Evolutionary conservation across 1,139 yeast species (phyloP), one percentile per base, ranked within the genome.

Genomic region (Sugiyamaella grinbergsii): DNA sequence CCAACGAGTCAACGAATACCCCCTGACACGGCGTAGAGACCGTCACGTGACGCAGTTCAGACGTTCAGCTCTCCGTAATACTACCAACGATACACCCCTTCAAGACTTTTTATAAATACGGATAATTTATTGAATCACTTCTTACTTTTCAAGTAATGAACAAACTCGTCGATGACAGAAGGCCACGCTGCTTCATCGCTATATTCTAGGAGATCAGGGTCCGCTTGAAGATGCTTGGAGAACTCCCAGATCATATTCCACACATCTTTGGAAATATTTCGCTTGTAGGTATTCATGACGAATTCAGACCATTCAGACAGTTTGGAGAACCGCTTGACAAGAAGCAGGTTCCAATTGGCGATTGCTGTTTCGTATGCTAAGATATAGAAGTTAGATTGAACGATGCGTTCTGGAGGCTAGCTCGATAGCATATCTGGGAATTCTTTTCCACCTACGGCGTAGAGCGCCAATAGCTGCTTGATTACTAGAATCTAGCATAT

Each of bases 101-200:
- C n/a, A n/a, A 36, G 26, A 26, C 10, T 15, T 3, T 37, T 18
- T 37, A 37, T 37, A 37, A 37, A 37, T 40, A 40, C 18, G 18
- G 20, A 39, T 13, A 22, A 26, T 8, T 6, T 5, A 32, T 16
- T 13, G 16, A 4, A 20, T 6, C 41, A 10, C 22, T 13, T 10
- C 29, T 22, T 19, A 10, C 29, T 22, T 19, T 36, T 43, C 10
- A 43, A 19, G 23, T 34, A 36, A 6, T 86, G 95, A 23, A 88
- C 84, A 65, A 79, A 93, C 54, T 83, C 91, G 64, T 91, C 98
- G 59, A 91, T 80, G 13, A 87, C 74, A 52, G 88, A 81, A 5
- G 98, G 98, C 98, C 98, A 91, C 0, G 97, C 86, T 1, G 62
- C 71, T 41, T 85, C 90, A 65, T 78, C 75, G 61, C 85, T 91